Evolutionary conservation across 768 basidiomycete species (phyloP), one percentile per base, ranked within the genome.

Genomic region (Lentinula lateritia): DNA sequence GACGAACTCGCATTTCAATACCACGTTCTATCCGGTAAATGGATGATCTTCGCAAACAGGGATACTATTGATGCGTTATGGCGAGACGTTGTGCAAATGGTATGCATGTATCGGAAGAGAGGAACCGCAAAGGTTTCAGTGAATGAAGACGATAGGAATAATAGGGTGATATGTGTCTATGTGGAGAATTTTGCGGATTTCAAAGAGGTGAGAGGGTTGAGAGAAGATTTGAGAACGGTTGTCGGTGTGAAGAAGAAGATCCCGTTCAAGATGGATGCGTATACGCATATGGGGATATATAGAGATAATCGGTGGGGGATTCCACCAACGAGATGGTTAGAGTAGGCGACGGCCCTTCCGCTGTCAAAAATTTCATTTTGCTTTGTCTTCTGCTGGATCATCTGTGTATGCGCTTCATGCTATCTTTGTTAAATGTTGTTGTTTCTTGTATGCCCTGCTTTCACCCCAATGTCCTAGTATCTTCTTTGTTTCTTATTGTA

Each of bases 81-180:
- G 78, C 67, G 66, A 5, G 71, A 71, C 41, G 64, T 78, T 32
- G 71, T 77, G 15, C 46, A 62, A 7, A 38, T 71, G 16, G 58
- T 76, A n/a, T 73, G 71, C 64, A 43, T 68, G 32, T 67, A 71
- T 7, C 52, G 71, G 35, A 65, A 65, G 59, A 69, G 66, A 28
- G 74, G 73, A 2, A 61, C 61, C 0, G 74, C 69, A 7, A 78
- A 76, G 65, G 76, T 79, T 8, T 75, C 76, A 0, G 72, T 75
- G 7, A 69, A 69, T n/a, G 71, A 71, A 58, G 69, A 28, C 3
- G 50, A 38, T 6, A 28, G 28, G 28, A 54, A 39, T 16, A 16
- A 57, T 6, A 74, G 76, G 56, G 75, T 76, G 16, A 74, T 77
- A 13, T 77, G 71, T 34, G 69, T 74, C n/a, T 73, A 74, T 58